Conservation (phyloP, 225 moss, liverwort and hornwort species). For the Marchantia polymorpha region DNA sequence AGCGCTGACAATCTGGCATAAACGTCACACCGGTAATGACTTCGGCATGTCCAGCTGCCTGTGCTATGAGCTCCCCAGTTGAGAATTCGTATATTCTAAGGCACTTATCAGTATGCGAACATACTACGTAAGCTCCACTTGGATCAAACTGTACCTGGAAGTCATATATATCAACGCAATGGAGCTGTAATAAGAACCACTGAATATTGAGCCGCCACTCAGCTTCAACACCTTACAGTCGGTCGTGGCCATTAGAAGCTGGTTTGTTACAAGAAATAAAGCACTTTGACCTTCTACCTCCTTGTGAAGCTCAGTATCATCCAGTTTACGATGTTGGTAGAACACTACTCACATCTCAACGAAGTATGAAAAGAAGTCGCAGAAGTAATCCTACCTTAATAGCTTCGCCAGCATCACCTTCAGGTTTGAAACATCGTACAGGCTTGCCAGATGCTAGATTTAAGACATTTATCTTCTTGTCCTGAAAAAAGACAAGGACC, state of each 20-base stretch:
- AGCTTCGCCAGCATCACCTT: slow-evolving; percentile 74
- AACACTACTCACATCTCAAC: not conserved
- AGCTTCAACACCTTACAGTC: not conserved
- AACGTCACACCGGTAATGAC: slow-evolving; percentile 74
- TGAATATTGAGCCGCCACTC: not conserved
- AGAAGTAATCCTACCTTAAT: slow-evolving; percentile 49
- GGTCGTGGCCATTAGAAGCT: not conserved
- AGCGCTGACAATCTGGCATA: slow-evolving; percentile 64
- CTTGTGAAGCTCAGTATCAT: not conserved
- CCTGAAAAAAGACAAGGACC: slow-evolving; percentile 37
- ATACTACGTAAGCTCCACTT: slow-evolving; percentile 67
- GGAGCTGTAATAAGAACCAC: not conserved
- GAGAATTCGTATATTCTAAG: slow-evolving; percentile 66
- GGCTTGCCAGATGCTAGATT: slow-evolving; percentile 70
- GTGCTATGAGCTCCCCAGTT: slow-evolving; percentile 70
- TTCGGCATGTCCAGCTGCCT: slow-evolving; percentile 66
- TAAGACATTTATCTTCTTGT: slow-evolving; percentile 65
- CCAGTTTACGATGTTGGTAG: not conserved
- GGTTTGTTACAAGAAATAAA: not conserved
- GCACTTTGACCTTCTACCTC: not conserved
- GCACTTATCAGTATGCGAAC: slow-evolving; percentile 66
- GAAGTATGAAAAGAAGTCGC: not conserved
- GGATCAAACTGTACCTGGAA: slow-evolving; percentile 67
- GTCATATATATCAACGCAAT: not conserved
- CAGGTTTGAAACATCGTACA: slow-evolving; percentile 62